Base-by-base conservation (phyloP, 345 rosid genomes). In the Stellera chamaejasme region DNA sequence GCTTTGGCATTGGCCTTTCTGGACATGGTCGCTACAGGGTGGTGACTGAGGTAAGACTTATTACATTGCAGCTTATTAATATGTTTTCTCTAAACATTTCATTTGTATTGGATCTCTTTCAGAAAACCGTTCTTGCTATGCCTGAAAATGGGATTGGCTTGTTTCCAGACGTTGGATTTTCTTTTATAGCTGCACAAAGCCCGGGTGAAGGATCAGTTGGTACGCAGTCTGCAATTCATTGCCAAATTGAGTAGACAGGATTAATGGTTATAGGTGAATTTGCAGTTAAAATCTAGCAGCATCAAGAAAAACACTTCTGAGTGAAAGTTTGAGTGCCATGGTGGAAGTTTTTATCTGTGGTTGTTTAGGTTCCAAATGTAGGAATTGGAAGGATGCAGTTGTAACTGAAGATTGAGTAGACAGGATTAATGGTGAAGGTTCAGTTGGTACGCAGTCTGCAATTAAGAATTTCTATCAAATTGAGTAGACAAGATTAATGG, bases 191-290 rank as follows among this genome's bases (percentile, higher is more conserved):
- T 14, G 98, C 98, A 66, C 80, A 84, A 52, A 70, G 73, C 67
- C 98, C 98, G 14, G 98, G 98, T 62, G 87, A 75, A 73, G 98
- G 98, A 68, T 80, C 96, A 52, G 84, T 88, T 69, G 95, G 98
- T 86, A 81, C 44, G 74, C 9, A 48, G 64, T 46, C 73, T 54
- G 44, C 55, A 45, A 43, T 58, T 52, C 36, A 46, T 44, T 32
- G 27, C 44, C 28, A 46, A 15, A 23, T 32, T 32, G 39, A 32
- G 8, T 8, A 32, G 39, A 32, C 5, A 32, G 39, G 39, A 32
- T 3, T 32, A 51, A 13, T 0, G 6, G 42, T 51, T 51, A 11
- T 23, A 12, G 27, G 16, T 50, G 16, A 47, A 47, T 39, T 15
- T 43, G 27, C 32, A 28, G 53, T 15, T 28, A 10, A 32, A 48